Evolutionary conservation across 768 basidiomycete genomes (phyloP).

Genomic region (Tricholoma bakamatsutake): DNA sequence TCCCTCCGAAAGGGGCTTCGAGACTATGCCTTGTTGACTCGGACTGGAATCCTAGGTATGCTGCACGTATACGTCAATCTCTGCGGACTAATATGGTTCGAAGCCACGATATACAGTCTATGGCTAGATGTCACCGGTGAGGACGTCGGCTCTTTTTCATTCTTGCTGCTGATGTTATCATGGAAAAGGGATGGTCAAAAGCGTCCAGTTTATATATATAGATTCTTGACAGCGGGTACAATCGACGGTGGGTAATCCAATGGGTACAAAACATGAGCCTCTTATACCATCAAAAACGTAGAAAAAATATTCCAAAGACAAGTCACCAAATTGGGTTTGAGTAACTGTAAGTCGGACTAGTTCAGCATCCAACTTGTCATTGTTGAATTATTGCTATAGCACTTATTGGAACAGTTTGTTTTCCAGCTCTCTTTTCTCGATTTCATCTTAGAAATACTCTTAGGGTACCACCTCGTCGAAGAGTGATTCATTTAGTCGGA

Average conservation of each 20-base stretch:
- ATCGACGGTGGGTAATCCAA: slow-evolving; percentile 64
- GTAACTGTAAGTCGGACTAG: slow-evolving; percentile 54
- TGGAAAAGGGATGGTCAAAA: slow-evolving; percentile 85
- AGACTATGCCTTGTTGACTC: slow-evolving; percentile 82
- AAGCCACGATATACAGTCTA: slow-evolving; percentile 91
- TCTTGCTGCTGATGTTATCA: slow-evolving; percentile 7
- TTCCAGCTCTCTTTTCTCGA: background rate
- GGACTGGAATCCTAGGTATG: slow-evolving; percentile 90
- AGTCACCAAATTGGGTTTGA: slow-evolving; percentile 88
- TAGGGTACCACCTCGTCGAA: slow-evolving; percentile 45
- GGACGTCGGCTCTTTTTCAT: slow-evolving; percentile 7
- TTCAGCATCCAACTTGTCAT: background rate
- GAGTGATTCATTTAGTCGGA: slow-evolving; percentile 80
- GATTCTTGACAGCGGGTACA: slow-evolving; percentile 79
- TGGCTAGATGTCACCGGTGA: slow-evolving; percentile 94
- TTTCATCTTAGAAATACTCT: background rate
- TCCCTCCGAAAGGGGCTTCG: slow-evolving; percentile 52
- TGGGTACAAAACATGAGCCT: background rate
- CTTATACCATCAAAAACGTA: slow-evolving; percentile 20
- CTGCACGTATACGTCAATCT: background rate
- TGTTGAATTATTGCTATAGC: slow-evolving; percentile 33
- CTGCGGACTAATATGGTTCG: background rate
- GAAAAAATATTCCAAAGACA: slow-evolving; percentile 94
- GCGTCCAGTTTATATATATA: slow-evolving; percentile 83
- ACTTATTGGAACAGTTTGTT: slow-evolving; percentile 63